These are phyloP conservation scores for Myriosclerotinia curreyana DNA, from an alignment of 2,329 filamentous ascomycete species.

Conservation along the genomic window DNA sequence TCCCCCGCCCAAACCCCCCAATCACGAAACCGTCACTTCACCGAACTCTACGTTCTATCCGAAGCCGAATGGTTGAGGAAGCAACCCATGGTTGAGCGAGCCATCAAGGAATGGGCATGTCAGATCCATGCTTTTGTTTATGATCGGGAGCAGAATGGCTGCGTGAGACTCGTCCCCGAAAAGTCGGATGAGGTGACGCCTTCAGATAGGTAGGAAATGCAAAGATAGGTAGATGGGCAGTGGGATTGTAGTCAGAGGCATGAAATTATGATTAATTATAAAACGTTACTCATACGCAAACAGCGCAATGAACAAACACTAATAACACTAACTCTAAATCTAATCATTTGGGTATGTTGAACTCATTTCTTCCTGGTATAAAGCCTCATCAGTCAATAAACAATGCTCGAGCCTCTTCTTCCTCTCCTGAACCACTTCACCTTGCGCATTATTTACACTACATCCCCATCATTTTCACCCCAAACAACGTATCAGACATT, in stretches of 20 bases:
- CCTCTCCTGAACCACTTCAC: too few species aligned
- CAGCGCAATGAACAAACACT: neutral
- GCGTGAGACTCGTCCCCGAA: conserved; percentile 48
- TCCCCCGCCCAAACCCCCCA: conserved; percentile 26
- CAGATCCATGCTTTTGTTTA: conserved; percentile 62
- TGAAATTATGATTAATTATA: conserved; percentile 14
- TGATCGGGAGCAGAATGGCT: conserved; percentile 54
- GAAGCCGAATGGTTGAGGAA: conserved; percentile 55
- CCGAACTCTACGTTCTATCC: conserved; percentile 60
- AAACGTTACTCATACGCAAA: neutral
- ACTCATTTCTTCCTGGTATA: neutral
- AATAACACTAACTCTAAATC: neutral
- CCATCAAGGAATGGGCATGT: conserved; percentile 56
- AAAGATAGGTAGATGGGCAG: neutral
- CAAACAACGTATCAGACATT: neutral
- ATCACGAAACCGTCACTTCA: conserved; percentile 51
- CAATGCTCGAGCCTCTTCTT: neutral
- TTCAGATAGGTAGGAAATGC: neutral
- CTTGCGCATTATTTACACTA: too few species aligned
- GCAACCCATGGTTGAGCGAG: conserved; percentile 58
- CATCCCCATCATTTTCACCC: neutral
- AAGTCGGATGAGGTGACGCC: conserved; percentile 38
- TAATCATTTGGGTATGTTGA: neutral
- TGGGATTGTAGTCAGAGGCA: neutral
- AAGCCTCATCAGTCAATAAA: neutral